Conservation (phyloP, 176 grass and related monocot species). For the Musa itinerans region DNA sequence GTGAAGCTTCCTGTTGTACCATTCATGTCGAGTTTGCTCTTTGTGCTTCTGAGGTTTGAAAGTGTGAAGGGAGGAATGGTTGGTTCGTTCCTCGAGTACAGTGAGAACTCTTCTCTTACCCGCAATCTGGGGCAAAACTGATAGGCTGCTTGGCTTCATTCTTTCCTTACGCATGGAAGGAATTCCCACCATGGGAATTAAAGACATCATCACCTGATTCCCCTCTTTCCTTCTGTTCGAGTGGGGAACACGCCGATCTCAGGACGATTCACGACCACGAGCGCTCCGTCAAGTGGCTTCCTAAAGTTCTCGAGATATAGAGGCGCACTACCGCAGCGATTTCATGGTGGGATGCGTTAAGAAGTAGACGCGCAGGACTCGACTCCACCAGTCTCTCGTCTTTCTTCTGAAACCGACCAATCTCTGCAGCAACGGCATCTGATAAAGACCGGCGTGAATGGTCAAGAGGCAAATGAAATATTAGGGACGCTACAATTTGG, state of each 20-base stretch:
- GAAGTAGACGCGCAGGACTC: not conserved
- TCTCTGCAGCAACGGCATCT: too few species aligned
- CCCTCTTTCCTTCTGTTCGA: slow-evolving; percentile 1
- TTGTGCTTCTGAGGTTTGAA: too few species aligned
- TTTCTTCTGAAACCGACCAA: not conserved
- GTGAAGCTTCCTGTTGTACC: too few species aligned
- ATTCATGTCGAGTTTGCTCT: too few species aligned
- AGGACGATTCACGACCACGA: slow-evolving; percentile 35
- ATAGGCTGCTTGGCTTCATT: not conserved
- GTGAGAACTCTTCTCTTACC: not conserved
- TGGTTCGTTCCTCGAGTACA: not conserved
- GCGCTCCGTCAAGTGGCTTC: slow-evolving; percentile 9
- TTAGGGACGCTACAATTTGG: too few species aligned
- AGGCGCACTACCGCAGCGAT: slow-evolving; percentile 18
- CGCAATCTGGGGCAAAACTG: not conserved
- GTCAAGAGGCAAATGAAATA: too few species aligned
- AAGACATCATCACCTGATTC: not conserved
- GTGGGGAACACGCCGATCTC: slow-evolving; percentile 55
- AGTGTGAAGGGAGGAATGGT: not conserved
- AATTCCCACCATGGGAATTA: not conserved
- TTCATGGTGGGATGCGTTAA: not conserved
- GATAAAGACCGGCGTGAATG: too few species aligned
- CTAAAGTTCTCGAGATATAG: slow-evolving; percentile 7
- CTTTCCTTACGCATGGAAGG: not conserved
- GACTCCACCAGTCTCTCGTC: not conserved